Evolutionary conservation across 805 yeast species (phyloP).

Genomic region (Lipomyces yamanashiensis): DNA sequence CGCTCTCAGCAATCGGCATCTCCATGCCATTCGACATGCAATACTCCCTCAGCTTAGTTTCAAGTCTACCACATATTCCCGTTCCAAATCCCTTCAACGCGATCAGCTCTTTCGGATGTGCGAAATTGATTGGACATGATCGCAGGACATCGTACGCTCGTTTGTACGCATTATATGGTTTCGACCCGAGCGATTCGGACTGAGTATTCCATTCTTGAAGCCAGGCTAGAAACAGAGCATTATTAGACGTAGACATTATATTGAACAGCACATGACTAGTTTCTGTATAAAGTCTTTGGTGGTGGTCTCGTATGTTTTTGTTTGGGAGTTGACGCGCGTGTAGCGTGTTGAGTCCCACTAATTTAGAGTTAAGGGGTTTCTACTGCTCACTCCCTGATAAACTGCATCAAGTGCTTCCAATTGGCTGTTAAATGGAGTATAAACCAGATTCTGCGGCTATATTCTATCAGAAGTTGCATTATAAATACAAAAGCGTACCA

Average conservation of each 20-base stretch:
- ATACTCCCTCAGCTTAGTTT: conserved; percentile 53
- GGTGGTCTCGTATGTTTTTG: not conserved
- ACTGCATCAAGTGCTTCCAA: too few species aligned
- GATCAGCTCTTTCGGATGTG: conserved; percentile 61
- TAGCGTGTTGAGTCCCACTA: not conserved
- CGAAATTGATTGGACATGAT: conserved; percentile 52
- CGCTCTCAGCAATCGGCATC: conserved; percentile 48
- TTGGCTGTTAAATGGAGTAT: too few species aligned
- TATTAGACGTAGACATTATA: conserved; percentile 13
- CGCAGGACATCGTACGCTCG: conserved; percentile 61
- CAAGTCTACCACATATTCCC: conserved; percentile 60
- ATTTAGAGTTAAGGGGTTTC: not conserved
- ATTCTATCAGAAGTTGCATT: not conserved
- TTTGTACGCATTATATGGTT: conserved; percentile 57
- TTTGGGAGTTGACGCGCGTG: not conserved
- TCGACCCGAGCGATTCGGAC: conserved; percentile 49
- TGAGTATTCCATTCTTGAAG: conserved; percentile 26
- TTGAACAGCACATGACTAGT: too few species aligned
- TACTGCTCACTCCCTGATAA: too few species aligned
- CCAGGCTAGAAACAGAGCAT: conserved; percentile 30
- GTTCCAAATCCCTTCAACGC: conserved; percentile 74
- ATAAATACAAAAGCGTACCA: not conserved
- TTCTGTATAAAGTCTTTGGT: too few species aligned
- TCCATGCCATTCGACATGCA: conserved; percentile 59
- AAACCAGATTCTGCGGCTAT: not conserved